Evolutionary conservation across 2,329 filamentous ascomycete species (phyloP), one percentile per base, ranked within the genome.

Genomic region (Aphanocladium album): DNA sequence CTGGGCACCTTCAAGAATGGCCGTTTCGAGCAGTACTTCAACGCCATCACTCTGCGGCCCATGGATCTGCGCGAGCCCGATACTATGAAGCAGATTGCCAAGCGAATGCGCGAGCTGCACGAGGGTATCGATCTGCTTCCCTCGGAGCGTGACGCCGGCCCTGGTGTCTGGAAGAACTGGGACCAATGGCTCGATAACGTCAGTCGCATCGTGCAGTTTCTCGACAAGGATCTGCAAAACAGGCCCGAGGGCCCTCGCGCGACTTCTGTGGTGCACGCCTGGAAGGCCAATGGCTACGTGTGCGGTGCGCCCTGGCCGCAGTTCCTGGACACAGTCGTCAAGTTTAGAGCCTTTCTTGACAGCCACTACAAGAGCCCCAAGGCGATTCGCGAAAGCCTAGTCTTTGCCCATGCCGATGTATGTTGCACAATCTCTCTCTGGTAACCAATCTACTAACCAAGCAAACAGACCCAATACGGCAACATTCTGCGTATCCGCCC

Each of bases 371-470:
- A 89, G 43, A 86, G 86, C 1, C 71, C 79, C 5, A 76, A 84
- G 37, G 84, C 83, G 53, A 80, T 98, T 60, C 88, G 88, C 57
- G 83, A 90, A 51, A 82, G 85, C 59, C 83, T 99, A 12, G 87
- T 97, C 0, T 99, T 99, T 79, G 91, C 92, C n/a, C 95, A 99
- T 73, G 97, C 96, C 69, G 95, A 99, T 81, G 92, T 96, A 76
- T 78, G 89, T 75, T 49, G 7, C 33, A 14, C 30, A 27, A 41
- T 45, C 25, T 25, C 23, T 39, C 16, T 4, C 19, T 2, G 3
- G 8, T 39, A n/a, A n/a, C 45, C 5, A 8, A 6, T n/a, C 11
- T 30, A 17, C 49, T 62, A 54, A 62, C 39, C 49, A 17, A 0
- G 5, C 5, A n/a, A n/a, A 5, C 63, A 96, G 91, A 96, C 95